phyloP scores from a whole-genome alignment of 495 filamentous ascomycete species.

The Venustampulla echinocandica region DNA sequence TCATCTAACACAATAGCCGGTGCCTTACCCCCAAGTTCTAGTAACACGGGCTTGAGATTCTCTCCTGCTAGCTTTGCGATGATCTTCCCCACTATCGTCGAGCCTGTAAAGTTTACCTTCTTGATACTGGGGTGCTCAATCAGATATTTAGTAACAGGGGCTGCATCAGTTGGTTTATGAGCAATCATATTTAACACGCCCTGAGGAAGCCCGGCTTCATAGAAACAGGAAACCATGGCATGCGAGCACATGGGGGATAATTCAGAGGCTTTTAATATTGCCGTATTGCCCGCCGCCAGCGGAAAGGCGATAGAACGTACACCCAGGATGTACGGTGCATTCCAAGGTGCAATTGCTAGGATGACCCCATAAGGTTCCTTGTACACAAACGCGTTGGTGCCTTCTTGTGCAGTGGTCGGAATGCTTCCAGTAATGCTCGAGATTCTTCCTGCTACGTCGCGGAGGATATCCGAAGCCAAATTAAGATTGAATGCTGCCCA shows the following conservation, averaged over 20 bases:
- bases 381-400: constrained; percentile 53
- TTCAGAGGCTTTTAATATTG: constrained; percentile 68
- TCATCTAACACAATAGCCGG: constrained; percentile 54
- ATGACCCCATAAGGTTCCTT: constrained; percentile 58
- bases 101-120: constrained; percentile 61
- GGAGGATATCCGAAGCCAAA: constrained; percentile 45
- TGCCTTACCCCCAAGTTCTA: constrained; percentile 34
- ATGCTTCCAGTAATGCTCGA: constrained; percentile 50
- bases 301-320: constrained; percentile 59
- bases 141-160: constrained; percentile 41
- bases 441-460: constrained; percentile 64
- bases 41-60: constrained; percentile 8
- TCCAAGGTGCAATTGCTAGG: constrained; percentile 72
- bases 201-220: constrained; percentile 59
- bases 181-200: constrained; percentile 50
- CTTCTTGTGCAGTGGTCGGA: constrained; percentile 45
- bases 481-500: constrained; percentile 41
- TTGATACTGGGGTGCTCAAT: constrained; percentile 45
- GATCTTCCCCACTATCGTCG: constrained; percentile 45
- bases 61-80: constrained; percentile 37
- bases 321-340: constrained; percentile 63
- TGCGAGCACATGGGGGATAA: constrained; percentile 65
- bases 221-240: constrained; percentile 58
- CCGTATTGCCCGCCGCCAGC: constrained; percentile 70
- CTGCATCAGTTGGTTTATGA: constrained; percentile 39